Evolutionary conservation across 345 rosid species (phyloP).

Genomic region (Acer campestre): DNA sequence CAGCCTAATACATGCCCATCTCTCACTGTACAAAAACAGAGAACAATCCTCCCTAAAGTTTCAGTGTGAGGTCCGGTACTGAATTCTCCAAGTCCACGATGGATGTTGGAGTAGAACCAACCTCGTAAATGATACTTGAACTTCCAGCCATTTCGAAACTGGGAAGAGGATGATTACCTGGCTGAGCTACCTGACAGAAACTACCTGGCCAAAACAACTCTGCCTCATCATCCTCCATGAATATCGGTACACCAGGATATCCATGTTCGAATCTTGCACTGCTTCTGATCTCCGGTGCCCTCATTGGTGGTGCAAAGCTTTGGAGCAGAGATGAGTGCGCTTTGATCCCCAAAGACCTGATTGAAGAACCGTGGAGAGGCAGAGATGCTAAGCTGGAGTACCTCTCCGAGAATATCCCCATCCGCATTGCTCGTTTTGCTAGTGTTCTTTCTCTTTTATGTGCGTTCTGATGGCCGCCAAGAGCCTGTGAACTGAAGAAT

Average conservation of each 20-base stretch:
- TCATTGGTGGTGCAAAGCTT: constrained; percentile 26
- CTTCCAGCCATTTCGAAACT: constrained; percentile 34
- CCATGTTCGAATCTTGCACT: constrained; percentile 53
- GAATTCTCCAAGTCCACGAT: constrained; percentile 41
- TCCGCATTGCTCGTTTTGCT: constrained; percentile 71
- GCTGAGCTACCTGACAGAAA: constrained; percentile 49
- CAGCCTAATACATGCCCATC: not conserved
- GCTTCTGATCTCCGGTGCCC: constrained; percentile 48
- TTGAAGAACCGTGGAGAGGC: constrained; percentile 61
- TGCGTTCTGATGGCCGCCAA: constrained; percentile 91
- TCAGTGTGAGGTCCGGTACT: constrained; percentile 63
- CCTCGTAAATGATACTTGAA: constrained; percentile 38
- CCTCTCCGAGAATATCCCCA: constrained; percentile 61
- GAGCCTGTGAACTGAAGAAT: constrained; percentile 84
- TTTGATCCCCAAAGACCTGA: constrained; percentile 59
- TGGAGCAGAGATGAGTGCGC: constrained; percentile 62
- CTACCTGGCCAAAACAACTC: constrained; percentile 81
- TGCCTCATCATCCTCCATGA: constrained; percentile 56
- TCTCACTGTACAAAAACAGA: constrained; percentile 27
- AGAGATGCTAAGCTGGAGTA: constrained; percentile 52
- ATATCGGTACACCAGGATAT: constrained; percentile 48
- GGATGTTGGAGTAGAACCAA: constrained; percentile 29
- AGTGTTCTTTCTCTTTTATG: constrained; percentile 82
- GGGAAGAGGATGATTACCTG: constrained; percentile 23
- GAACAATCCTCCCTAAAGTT: constrained; percentile 46